Evolutionary conservation across 1,139 yeast genomes (phyloP), one percentile per base, ranked within the genome.

Genomic region (Saccharomyces hybrid): DNA sequence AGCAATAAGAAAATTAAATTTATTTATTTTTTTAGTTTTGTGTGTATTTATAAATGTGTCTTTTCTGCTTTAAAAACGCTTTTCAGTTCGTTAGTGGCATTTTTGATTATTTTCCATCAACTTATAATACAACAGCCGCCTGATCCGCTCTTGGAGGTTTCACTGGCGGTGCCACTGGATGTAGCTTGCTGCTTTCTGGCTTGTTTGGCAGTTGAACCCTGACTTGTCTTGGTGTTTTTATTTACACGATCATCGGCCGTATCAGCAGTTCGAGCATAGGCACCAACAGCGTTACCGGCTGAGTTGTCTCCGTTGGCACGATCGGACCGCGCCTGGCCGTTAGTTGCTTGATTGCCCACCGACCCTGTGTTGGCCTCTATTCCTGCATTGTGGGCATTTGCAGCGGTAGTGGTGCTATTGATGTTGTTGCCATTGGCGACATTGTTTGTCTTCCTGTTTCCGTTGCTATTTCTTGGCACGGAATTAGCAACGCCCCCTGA

Each of bases 91-190:
- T 20, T 3, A 3, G 23, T 20, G 23, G 23, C 4, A 20, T 20
- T 20, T 32, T 13, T 6, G 4, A 16, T 38, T 9, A 29, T 14
- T 38, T 38, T 34, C 14, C 16, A 38, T 38, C 11, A 38, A 38
- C 44, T 38, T 38, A 38, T 38, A 38, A 38, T 38, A 38, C 44
- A 38, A 38, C 44, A 38, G 44, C 44, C 44, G 25, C 44, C 25
- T 8, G 44, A 38, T 38, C 44, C 26, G 8, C n/a, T 16, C 44
- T 38, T 38, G 25, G 44, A 16, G 44, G 44, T 8, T 38, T 38
- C 44, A 38, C 25, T 20, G 25, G 44, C 13, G 44, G 9, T 38
- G 25, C 44, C 25, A 11, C 44, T 11, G 44, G 44, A 38, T 38
- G 44, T 13, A 38, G 44, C 25, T 38, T 38, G 44, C 44, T 38